Evolutionary conservation across 2,329 filamentous ascomycete genomes (phyloP).

Genomic region (Apiospora kogelbergensis): DNA sequence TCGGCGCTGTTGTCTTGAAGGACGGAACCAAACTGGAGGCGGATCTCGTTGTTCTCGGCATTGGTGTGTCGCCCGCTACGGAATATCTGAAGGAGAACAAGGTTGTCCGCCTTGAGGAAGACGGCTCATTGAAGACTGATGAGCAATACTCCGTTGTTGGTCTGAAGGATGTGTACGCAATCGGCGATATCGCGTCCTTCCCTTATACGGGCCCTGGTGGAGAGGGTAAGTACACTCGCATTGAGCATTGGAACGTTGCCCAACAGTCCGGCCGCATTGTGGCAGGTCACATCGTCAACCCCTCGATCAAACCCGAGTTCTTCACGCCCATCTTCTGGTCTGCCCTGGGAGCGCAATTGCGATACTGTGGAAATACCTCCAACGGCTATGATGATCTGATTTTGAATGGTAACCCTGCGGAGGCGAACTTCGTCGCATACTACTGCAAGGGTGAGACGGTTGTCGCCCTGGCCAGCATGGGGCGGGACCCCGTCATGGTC

Average conservation of each 20-base stretch:
- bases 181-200: constrained; percentile 93
- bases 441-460: constrained; percentile 85
- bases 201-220: constrained; percentile 91
- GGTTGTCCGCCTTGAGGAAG: constrained; percentile 69
- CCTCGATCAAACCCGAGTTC: constrained; percentile 58
- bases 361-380: constrained; percentile 87
- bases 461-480: constrained; percentile 89
- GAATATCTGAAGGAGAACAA: constrained; percentile 75
- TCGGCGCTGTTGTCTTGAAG: constrained; percentile 80
- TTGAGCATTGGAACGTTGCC: constrained; percentile 98
- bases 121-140: constrained; percentile 83
- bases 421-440: constrained; percentile 84
- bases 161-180: constrained; percentile 81
- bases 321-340: constrained; percentile 99
- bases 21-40: constrained; percentile 83
- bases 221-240: constrained; percentile 70
- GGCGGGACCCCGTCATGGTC: constrained; percentile 80
- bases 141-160: constrained; percentile 76
- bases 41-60: constrained; percentile 87
- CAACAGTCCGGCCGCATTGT: constrained; percentile 86
- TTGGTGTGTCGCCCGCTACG: constrained; percentile 85
- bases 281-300: constrained; percentile 73
- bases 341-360: constrained; percentile 81
- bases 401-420: constrained; percentile 71
- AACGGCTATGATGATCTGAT: constrained; percentile 86